Evolutionary conservation across 1,139 yeast genomes (phyloP), one percentile per base, ranked within the genome.

Genomic region (Wickerhamomyces sp.): DNA sequence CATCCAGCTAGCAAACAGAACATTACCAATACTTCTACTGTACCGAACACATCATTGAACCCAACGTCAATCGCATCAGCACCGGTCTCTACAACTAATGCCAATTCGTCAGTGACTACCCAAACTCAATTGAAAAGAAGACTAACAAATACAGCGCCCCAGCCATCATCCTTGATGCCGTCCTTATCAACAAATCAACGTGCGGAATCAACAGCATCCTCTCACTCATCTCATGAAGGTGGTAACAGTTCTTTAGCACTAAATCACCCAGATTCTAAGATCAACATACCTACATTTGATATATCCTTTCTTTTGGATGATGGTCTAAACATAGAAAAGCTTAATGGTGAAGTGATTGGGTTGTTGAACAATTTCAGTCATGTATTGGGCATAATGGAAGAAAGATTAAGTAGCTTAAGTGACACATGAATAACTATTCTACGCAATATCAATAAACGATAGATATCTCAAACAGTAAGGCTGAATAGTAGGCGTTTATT

Each of bases 41-140:
- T 7, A 15, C 12, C 33, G n/a, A 21, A 22, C 22, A 24, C 17
- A 9, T 38, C 44, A n/a, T 33, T 33, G 25, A 13, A 40, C 19
- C 8, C 38, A 21, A 28, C 42, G 22, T 17, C 80, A 0, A 81
- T 81, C 87, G 80, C 88, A 0, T 87, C 87, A 0, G 80, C 81
- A n/a, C n/a, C n/a, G n/a, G n/a, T n/a, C n/a, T n/a, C n/a, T n/a
- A n/a, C n/a, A n/a, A n/a, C n/a, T n/a, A n/a, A n/a, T n/a, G n/a
- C n/a, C 2, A 69, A 81, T 3, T 86, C 80, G 34, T 2, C 37
- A 29, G 9, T 37, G 26, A 14, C 47, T 17, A 28, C 39, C 25
- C 22, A 35, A 24, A 31, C 39, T 26, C 12, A 41, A 28, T 28
- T 44, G 19, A 37, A 48, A 30, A 39, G 52, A 33, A 46, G 45